Evolutionary conservation across 1,139 yeast genomes (phyloP), one percentile per base, ranked within the genome.

Genomic region (Magnusiomyces magnusii): DNA sequence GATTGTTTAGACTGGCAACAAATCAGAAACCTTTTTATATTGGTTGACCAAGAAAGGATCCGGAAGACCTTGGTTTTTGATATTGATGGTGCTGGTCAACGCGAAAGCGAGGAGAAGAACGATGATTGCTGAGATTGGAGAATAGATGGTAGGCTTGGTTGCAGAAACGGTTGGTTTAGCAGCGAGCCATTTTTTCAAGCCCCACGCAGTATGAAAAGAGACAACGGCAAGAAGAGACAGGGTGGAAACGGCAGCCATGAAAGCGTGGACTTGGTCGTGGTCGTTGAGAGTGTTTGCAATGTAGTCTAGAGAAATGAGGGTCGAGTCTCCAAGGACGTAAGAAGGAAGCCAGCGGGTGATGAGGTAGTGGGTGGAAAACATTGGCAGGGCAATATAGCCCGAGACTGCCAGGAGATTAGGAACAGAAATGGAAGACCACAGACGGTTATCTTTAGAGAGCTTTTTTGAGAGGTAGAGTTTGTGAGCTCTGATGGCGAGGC

Each of bases 241-340:
- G 13, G 13, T 31, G 7, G 36, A 31, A 31, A 31, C 13, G 10
- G 36, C 7, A 9, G 36, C 36, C 13, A n/a, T n/a, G n/a, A n/a
- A n/a, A n/a, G 36, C 36, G 13, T 7, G 7, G 36, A 31, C 36
- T 7, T 31, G 36, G 13, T 31, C 36, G 7, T 7, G 36, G 36
- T 31, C 36, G 13, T 31, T 31, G 36, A 81, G 69, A 10, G 78
- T 74, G 67, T 78, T 80, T 1, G 82, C 66, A 15, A 86, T 75
- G 66, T 78, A 87, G 25, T 80, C 80, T 55, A 87, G 71, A 44
- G 76, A 78, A 34, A 87, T 71, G 59, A 82, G 73, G 0, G 86
- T 78, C 9, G 86, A 80, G 68, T 86, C 95, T 0, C 90, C 93
- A 60, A 85, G 87, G 0, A 81, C 75, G 1, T 65, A 25, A 27